phyloP scores from a whole-genome alignment of 2,329 filamentous ascomycete genomes.

The Colletotrichum echinochloae region DNA sequence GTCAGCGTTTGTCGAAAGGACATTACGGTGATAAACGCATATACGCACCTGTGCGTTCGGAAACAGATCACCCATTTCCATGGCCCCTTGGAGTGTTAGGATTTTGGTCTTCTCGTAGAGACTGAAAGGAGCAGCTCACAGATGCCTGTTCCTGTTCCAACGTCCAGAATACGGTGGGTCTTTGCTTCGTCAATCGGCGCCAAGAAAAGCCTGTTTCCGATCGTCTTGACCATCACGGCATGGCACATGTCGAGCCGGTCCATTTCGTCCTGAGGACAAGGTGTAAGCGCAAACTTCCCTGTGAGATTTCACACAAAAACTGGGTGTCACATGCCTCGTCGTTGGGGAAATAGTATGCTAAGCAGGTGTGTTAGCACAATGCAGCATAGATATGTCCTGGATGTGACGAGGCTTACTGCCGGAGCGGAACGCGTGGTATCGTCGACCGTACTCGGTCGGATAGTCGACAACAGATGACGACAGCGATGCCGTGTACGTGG shows the following conservation, averaged over 20 bases:
- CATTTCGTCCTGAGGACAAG: not conserved
- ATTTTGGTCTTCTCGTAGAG: not conserved
- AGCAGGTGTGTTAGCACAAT: not conserved
- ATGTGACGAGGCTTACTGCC: slow-evolving; percentile 1
- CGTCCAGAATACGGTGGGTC: slow-evolving; percentile 53
- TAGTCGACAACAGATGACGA: slow-evolving; percentile 28
- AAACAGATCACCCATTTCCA: slow-evolving; percentile 53
- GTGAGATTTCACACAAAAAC: too few relatives aligned
- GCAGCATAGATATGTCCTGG: too few relatives aligned
- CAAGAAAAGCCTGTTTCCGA: slow-evolving; percentile 19
- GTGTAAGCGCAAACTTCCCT: not conserved
- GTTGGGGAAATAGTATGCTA: slow-evolving; percentile 51
- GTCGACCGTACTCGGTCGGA: slow-evolving; percentile 30
- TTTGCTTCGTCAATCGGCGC: slow-evolving; percentile 47
- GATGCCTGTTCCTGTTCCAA: slow-evolving; percentile 58
- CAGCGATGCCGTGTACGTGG: slow-evolving; percentile 16
- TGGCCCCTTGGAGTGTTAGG: slow-evolving; percentile 46
- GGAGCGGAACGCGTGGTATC: slow-evolving; percentile 35
- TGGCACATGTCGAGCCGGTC: slow-evolving; percentile 32
- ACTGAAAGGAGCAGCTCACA: slow-evolving; percentile 44
- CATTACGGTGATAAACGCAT: too few relatives aligned
- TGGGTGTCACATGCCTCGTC: slow-evolving; percentile 45
- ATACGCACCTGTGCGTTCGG: slow-evolving; percentile 45
- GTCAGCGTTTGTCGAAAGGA: slow-evolving; percentile 48
- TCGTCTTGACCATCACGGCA: not conserved